phyloP scores from a whole-genome alignment of 495 filamentous ascomycete genomes.

The Aspergillus baeticus region DNA sequence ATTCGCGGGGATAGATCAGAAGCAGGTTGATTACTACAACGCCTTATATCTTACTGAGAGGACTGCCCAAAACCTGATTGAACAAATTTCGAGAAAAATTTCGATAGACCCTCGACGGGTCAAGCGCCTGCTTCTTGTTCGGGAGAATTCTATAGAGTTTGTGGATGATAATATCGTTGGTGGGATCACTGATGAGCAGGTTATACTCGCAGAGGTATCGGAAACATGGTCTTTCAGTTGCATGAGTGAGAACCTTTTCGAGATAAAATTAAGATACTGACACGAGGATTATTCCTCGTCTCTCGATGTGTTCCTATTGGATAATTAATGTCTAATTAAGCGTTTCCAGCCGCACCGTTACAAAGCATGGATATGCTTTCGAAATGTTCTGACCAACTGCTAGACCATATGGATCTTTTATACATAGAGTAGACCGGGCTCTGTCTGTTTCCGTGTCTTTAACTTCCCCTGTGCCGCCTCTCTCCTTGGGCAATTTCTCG shows the following conservation, averaged over 20 bases:
- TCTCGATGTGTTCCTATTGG: too few relatives aligned
- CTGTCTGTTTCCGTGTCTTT: too few relatives aligned
- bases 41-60: conserved; percentile 84
- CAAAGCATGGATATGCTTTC: too few relatives aligned
- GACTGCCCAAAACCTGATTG: conserved; percentile 69
- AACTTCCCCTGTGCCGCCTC: too few relatives aligned
- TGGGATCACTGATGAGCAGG: conserved; percentile 84
- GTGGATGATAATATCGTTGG: conserved; percentile 87
- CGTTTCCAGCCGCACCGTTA: too few relatives aligned
- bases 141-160: conserved; percentile 71
- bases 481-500: too few relatives aligned
- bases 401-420: too few relatives aligned
- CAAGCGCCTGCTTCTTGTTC: conserved; percentile 66
- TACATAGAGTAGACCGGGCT: too few relatives aligned
- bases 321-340: too few relatives aligned
- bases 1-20: conserved; percentile 41
- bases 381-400: too few relatives aligned
- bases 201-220: conserved; percentile 70
- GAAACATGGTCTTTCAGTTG: conserved; percentile 28
- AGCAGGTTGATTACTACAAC: conserved; percentile 67
- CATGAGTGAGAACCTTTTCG: conserved; percentile 19
- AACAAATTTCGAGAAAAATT: conserved; percentile 72
- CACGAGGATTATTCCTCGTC: too few relatives aligned
- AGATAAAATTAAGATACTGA: conserved; percentile 44
- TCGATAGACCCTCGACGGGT: conserved; percentile 73